Conservation (phyloP, 202 grass and related monocot genomes). For the Eragrostis tef region DNA sequence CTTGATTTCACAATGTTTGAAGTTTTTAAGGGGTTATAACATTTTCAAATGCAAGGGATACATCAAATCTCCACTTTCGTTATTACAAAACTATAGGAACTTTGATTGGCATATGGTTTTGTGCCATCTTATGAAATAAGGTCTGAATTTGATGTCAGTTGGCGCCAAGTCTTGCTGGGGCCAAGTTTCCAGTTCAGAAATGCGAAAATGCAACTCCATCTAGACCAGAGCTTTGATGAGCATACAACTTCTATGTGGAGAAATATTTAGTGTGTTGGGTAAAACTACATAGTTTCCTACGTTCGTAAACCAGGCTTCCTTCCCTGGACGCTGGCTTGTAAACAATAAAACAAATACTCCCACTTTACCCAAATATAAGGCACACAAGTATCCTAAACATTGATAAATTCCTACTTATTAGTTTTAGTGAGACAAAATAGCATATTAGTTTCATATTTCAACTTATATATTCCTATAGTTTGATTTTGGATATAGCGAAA, state of each 20-base stretch:
- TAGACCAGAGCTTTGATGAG: too few relatives aligned
- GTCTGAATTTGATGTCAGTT: too few relatives aligned
- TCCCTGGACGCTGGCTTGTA: not conserved
- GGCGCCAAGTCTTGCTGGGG: too few relatives aligned
- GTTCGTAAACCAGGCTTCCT: not conserved
- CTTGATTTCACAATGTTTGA: too few relatives aligned
- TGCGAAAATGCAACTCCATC: not conserved
- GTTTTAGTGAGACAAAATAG: not conserved
- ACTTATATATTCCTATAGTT: not conserved
- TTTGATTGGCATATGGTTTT: too few relatives aligned
- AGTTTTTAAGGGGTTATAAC: too few relatives aligned
- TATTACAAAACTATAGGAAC: too few relatives aligned
- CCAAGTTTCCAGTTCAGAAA: too few relatives aligned
- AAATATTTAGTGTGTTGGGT: not conserved
- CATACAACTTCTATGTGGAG: not conserved
- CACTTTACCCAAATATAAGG: not conserved
- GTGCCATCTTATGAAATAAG: too few relatives aligned
- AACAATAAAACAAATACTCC: not conserved
- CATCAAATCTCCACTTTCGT: too few relatives aligned
- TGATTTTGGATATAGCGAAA: not conserved
- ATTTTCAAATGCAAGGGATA: too few relatives aligned
- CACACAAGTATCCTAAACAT: not conserved
- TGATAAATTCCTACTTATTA: too few relatives aligned
- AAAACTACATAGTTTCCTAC: not conserved
- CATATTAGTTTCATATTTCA: not conserved